Conservation (phyloP, 208 protist species). For the Acanthamoeba triangularis region DNA sequence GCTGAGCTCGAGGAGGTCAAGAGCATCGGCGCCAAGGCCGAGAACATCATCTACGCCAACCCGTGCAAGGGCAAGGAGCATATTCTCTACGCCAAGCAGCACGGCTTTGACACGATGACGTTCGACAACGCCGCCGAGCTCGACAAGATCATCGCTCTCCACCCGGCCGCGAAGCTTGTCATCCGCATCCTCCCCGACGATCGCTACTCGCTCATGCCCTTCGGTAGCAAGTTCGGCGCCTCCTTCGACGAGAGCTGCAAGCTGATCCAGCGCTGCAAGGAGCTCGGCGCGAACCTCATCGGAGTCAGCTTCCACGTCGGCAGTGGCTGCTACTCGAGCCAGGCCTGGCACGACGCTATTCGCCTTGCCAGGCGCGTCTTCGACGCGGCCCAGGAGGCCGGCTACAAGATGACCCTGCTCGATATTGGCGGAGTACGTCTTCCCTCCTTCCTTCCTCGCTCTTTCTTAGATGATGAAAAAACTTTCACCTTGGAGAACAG, state of each 20-base stretch:
- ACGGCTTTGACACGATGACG: conserved; percentile 89
- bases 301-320: conserved; percentile 95
- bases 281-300: conserved; percentile 85
- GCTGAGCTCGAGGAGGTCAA: conserved; percentile 90
- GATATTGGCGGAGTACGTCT: conserved; percentile 91
- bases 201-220: conserved; percentile 87
- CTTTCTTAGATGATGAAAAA: conserved; percentile 18
- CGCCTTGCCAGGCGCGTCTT: conserved; percentile 86
- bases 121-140: conserved; percentile 93
- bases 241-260: conserved; percentile 73
- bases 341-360: conserved; percentile 89
- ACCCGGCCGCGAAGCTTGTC: conserved; percentile 91
- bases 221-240: conserved; percentile 94
- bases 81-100: conserved; percentile 84
- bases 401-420: conserved; percentile 88
- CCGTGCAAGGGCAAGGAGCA: conserved; percentile 93
- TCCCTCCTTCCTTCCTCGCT: not conserved
- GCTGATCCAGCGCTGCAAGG: conserved; percentile 80
- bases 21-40: conserved; percentile 85
- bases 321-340: conserved; percentile 88
- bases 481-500: conserved; percentile 42
- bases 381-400: conserved; percentile 82
- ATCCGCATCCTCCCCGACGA: conserved; percentile 92
- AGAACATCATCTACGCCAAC: conserved; percentile 94
- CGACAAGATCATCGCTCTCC: conserved; percentile 90